Evolutionary conservation across 805 yeast genomes (phyloP).

Genomic region (Starmerella lactis-condensi): DNA sequence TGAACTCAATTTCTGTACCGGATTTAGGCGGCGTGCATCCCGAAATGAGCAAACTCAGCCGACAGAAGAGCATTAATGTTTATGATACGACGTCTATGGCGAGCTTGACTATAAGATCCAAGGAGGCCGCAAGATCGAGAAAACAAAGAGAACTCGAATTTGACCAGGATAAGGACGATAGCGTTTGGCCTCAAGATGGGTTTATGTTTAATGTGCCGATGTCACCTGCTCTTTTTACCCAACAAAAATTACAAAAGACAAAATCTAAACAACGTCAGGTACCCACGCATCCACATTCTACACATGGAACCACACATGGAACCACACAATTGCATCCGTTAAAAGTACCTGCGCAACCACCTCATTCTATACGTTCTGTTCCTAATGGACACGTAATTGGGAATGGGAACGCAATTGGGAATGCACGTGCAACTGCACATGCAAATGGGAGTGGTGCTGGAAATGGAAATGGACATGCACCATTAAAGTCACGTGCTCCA

Average conservation of each 20-base stretch:
- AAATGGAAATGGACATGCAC: no score
- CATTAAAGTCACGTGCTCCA: no score
- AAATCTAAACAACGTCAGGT: slow-evolving; percentile 3
- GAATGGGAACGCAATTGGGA: no score
- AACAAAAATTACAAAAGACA: slow-evolving; percentile 17
- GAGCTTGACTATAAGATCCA: slow-evolving; percentile 13
- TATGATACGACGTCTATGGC: slow-evolving; percentile 18
- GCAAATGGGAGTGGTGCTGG: no score
- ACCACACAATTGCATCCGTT: neutral
- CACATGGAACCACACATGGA: neutral
- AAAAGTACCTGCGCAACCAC: neutral
- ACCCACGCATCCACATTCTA: neutral
- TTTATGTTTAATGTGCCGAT: slow-evolving; percentile 48
- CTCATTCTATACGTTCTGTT: neutral
- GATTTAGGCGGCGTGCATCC: neutral
- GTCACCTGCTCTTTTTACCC: slow-evolving; percentile 33
- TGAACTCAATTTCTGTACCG: neutral
- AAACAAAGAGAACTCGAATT: slow-evolving; percentile 21
- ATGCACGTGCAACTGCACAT: no score
- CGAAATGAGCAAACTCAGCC: neutral
- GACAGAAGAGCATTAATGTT: slow-evolving; percentile 11
- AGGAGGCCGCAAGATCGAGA: slow-evolving; percentile 8
- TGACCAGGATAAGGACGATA: slow-evolving; percentile 31
- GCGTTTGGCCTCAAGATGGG: slow-evolving; percentile 34
- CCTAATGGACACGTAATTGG: no score